Evolutionary conservation across 352 stramenopile species (phyloP).

Genomic region (Globisporangium polare): DNA sequence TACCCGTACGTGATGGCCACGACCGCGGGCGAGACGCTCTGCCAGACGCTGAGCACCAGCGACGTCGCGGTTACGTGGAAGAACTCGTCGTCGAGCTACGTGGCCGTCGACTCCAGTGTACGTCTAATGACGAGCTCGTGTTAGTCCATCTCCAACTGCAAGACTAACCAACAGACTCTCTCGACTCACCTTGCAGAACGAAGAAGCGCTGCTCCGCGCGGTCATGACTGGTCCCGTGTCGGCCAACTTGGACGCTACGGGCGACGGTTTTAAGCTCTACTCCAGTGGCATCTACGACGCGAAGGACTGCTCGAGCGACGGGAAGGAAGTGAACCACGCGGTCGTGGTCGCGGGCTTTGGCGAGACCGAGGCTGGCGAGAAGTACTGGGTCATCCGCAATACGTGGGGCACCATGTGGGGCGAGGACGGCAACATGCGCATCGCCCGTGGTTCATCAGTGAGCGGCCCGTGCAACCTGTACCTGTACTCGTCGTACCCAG

Average conservation of each 20-base stretch:
- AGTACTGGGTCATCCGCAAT: constrained; percentile 90
- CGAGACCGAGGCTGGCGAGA: constrained; percentile 54
- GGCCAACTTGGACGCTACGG: constrained; percentile 69
- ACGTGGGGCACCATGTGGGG: constrained; percentile 90
- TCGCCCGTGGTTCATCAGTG: constrained; percentile 35
- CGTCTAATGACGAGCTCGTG: not conserved
- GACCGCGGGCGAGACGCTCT: constrained; percentile 31
- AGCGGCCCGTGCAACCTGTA: constrained; percentile 76
- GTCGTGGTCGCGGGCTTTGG: constrained; percentile 86
- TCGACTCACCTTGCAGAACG: constrained; percentile 16
- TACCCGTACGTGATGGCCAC: constrained; percentile 85
- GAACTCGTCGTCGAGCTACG: constrained; percentile 43
- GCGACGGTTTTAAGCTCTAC: constrained; percentile 83
- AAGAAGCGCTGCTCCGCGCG: constrained; percentile 60
- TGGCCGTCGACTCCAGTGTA: constrained; percentile 33
- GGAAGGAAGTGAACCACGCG: constrained; percentile 82
- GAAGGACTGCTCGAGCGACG: constrained; percentile 63
- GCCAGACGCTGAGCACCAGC: constrained; percentile 19
- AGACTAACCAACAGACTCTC: not conserved
- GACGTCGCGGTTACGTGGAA: constrained; percentile 54
- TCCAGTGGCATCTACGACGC: constrained; percentile 84
- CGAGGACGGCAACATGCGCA: constrained; percentile 79
- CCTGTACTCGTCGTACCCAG: constrained; percentile 65
- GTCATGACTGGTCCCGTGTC: constrained; percentile 66
- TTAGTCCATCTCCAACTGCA: not conserved